Evolutionary conservation across 2,329 filamentous ascomycete genomes (phyloP), one percentile per base, ranked within the genome.

Genomic region (Lachnellula subtilissima): DNA sequence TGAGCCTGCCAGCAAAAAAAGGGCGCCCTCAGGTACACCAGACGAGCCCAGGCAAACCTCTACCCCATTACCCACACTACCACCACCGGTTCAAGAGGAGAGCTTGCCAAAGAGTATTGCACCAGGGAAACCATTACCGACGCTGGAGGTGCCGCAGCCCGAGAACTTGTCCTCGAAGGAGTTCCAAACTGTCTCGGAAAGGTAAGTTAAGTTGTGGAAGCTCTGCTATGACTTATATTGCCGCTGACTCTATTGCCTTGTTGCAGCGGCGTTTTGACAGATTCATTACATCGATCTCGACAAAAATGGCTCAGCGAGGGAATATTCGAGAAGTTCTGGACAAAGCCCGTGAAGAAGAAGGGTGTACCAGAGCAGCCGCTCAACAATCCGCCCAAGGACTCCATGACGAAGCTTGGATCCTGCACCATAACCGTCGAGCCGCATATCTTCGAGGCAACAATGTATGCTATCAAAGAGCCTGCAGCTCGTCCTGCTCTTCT

Each of bases 351-450:
- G 43, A 88, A 87, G 72, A 81, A 82, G 60, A 89, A 87, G 70
- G 84, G 85, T 45, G 80, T 82, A 2, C 78, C 80, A 53, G 85
- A 86, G 64, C 82, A 85, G 51, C 64, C 64, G 35, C 76, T 80
- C 5, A 83, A 84, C 63, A 88, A 89, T 64, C 86, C 85, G 2
- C 74, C 85, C 59, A 85, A 88, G 71, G 82, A 90, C 47, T 84
- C 80, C 59, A 89, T 91, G 84, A 76, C 80, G 61, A 88, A 85
- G 70, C 80, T 90, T 22, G 89, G 90, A 63, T 82, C 81, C 63
- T 85, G 89, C 59, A 85, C 85, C 36, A 84, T 95, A 59, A 87
- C 84, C 22, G 84, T 92, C 57, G 89, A 92, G 70, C 90, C 90
- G 46, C 88, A 94, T 68, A 82, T 88, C 45, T 83, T 94, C 64